Percentiles rank a stretch among this genome's conserved stretches.
phyloP scores from a whole-genome alignment of 2,329 filamentous ascomycete species.

The Penicillium sp. region DNA sequence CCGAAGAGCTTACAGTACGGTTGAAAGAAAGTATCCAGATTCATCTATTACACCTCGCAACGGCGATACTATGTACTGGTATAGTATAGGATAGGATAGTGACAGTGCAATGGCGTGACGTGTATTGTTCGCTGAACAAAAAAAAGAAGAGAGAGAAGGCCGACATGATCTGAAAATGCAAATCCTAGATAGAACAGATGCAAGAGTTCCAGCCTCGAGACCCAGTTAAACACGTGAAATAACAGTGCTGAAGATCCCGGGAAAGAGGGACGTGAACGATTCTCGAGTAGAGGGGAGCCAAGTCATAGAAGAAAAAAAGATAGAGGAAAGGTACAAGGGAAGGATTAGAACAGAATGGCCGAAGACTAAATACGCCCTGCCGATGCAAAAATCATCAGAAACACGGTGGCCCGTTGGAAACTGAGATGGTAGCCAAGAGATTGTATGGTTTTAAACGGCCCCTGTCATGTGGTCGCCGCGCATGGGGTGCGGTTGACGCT shows the following conservation, averaged over 20 bases:
- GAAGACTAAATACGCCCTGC: constrained; percentile 29
- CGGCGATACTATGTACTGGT: neutral
- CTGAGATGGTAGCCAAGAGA: neutral
- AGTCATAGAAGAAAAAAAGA: neutral
- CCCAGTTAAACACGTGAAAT: constrained; percentile 9
- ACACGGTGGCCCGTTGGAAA: constrained; percentile 19
- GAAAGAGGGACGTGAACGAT: neutral
- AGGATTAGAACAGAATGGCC: constrained; percentile 18
- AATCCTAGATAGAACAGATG: constrained; percentile 19
- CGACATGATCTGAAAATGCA: constrained; percentile 2
- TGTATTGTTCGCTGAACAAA: constrained; percentile 15
- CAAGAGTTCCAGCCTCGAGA: constrained; percentile 28
- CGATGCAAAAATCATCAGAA: constrained; percentile 30
- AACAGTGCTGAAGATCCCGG: constrained; percentile 1
- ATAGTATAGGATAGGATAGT: neutral
- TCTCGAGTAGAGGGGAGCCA: neutral
- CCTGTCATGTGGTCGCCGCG: constrained; percentile 27
- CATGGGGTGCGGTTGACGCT: constrained; percentile 30
- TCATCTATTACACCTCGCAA: neutral
- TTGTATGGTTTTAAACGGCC: constrained; percentile 13
- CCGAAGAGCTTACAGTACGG: too few relatives aligned
- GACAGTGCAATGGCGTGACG: neutral
- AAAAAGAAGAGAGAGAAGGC: neutral
- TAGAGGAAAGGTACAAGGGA: constrained; percentile 6
- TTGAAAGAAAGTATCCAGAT: neutral